These are phyloP conservation scores for Fusarium sp. DNA, from an alignment of 2,329 filamentous ascomycete genomes.

Conservation along the genomic window DNA sequence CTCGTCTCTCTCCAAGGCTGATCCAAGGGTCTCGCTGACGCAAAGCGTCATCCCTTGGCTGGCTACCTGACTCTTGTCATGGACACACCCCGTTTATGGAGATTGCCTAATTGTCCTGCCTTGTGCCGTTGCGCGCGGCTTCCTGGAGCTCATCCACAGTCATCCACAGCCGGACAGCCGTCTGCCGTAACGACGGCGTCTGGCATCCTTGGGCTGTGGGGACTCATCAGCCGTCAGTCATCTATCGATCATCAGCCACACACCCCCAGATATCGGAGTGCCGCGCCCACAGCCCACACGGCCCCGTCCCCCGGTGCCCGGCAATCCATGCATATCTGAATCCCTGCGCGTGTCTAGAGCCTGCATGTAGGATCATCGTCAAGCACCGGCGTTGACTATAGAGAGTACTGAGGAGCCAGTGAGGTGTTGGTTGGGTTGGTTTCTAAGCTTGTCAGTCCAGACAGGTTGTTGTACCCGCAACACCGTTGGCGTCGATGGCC, in stretches of 20 bases:
- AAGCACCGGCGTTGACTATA: constrained; percentile 26
- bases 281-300: constrained; percentile 42
- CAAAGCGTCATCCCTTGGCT: constrained; percentile 38
- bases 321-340: constrained; percentile 37
- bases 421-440: constrained; percentile 48
- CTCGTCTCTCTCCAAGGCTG: constrained; percentile 44
- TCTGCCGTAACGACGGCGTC: constrained; percentile 35
- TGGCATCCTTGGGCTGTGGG: constrained; percentile 34
- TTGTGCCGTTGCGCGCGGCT: constrained; percentile 32
- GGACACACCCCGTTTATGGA: constrained; percentile 31
- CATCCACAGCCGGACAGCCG: constrained; percentile 36
- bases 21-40: constrained; percentile 48
- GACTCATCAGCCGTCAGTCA: constrained; percentile 40
- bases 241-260: constrained; percentile 35
- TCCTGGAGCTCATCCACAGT: constrained; percentile 41
- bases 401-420: constrained; percentile 11
- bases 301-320: constrained; percentile 46
- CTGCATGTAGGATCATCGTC: constrained; percentile 45
- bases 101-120: constrained; percentile 21
- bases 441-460: constrained; percentile 36
- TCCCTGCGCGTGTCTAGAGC: constrained; percentile 37
- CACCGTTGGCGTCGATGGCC: constrained; percentile 46
- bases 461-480: constrained; percentile 36
- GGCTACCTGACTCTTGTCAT: constrained; percentile 44
- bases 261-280: constrained; percentile 29